Evolutionary conservation across 2,329 filamentous ascomycete species (phyloP), one percentile per base, ranked within the genome.

Genomic region (Septoria linicola): DNA sequence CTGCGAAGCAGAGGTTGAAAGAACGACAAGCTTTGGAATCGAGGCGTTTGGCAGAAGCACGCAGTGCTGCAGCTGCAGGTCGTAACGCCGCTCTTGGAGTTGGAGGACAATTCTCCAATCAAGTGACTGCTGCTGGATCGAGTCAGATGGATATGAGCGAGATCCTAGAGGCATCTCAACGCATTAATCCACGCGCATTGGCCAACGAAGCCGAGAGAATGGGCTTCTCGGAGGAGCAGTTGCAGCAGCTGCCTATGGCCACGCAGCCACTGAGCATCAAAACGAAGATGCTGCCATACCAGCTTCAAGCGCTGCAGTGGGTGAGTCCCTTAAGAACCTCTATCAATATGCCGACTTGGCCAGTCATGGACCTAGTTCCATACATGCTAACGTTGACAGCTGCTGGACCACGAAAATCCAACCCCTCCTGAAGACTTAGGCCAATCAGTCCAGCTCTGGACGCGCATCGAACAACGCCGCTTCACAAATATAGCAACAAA

Each of bases 271-370:
- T 73, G 5, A 72, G 75, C 4, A 73, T 96, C 35, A 72, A 77
- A 19, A 87, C 89, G 0, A 73, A 80, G 32, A 73, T 96, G 41
- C 76, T 95, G 51, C 85, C 88, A 1, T 93, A 95, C 68, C 90
- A 96, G 64, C 80, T 82, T 41, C 75, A 92, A 74, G 89, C 88
- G 5, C 73, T 96, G 32, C 82, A 84, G 13, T 96, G 90, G 90
- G 23, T 27, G 23, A 27, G 23, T 27, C n/a, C n/a, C n/a, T n/a
- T 27, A 10, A 27, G 23, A 5, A 27, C 23, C 23, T 27, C 23
- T 5, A 10, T 10, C 23, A 27, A 27, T 27, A 5, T 27, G 10
- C 5, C 23, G 23, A 27, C 23, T 5, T 27, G 23, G 23, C 10
- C 23, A 27, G 10, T 5, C 10, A 27, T 27, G 23, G 23, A 10